Conservation (phyloP, 768 basidiomycete genomes). For the Boletus rubroflammeus region DNA sequence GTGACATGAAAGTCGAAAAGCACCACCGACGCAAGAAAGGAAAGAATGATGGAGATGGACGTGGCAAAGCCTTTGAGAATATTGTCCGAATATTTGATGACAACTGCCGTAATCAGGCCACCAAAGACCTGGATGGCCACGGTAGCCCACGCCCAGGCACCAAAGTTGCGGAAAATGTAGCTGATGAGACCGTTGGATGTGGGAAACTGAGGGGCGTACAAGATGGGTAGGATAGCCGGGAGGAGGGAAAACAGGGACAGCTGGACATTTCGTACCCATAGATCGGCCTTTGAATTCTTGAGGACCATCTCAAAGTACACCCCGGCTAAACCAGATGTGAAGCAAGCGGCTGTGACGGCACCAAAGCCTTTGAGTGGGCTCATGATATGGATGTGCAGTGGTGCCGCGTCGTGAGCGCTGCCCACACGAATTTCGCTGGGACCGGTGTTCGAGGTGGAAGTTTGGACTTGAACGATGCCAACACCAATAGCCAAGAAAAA, state of each 20-base stretch:
- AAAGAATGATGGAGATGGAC: slow-evolving; percentile 87
- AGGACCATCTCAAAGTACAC: slow-evolving; percentile 95
- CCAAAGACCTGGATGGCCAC: slow-evolving; percentile 89
- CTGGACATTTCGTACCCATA: slow-evolving; percentile 91
- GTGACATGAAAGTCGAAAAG: slow-evolving; percentile 92
- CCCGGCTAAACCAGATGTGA: slow-evolving; percentile 86
- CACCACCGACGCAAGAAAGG: slow-evolving; percentile 89
- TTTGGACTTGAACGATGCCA: slow-evolving; percentile 92
- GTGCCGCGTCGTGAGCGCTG: slow-evolving; percentile 64
- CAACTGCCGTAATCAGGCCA: slow-evolving; percentile 88
- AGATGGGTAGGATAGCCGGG: slow-evolving; percentile 80
- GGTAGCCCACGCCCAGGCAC: slow-evolving; percentile 93
- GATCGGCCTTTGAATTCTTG: slow-evolving; percentile 76
- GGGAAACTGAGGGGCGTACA: slow-evolving; percentile 47
- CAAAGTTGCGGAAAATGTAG: slow-evolving; percentile 81
- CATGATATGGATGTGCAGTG: slow-evolving; percentile 68
- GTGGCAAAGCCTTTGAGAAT: slow-evolving; percentile 98
- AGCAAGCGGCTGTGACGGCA: slow-evolving; percentile 81
- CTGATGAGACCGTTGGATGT: slow-evolving; percentile 47
- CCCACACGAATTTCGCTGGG: slow-evolving; percentile 47
- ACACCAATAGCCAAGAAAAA: slow-evolving; percentile 90
- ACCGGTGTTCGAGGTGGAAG: slow-evolving; percentile 36
- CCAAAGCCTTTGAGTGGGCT: slow-evolving; percentile 76
- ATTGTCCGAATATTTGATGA: slow-evolving; percentile 97
- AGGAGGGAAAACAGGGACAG: slow-evolving; percentile 86